Percentiles rank a stretch among this genome's conserved stretches.
Conservation (phyloP, 2,329 filamentous ascomycete species). For the Cadophora malorum region DNA sequence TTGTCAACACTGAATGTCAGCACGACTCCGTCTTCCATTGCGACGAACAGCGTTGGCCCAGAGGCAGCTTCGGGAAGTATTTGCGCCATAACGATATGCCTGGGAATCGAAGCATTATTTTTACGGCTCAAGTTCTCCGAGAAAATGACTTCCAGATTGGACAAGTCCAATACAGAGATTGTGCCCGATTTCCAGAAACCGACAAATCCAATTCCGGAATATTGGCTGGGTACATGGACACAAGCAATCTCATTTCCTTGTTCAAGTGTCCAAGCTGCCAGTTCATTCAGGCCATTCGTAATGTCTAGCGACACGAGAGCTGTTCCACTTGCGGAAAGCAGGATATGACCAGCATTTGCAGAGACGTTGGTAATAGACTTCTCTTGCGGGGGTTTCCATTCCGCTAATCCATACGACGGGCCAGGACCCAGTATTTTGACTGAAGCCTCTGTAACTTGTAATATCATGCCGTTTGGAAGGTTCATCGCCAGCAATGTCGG, state of each 20-base stretch:
- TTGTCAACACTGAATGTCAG: constrained; percentile 79
- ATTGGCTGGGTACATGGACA: constrained; percentile 72
- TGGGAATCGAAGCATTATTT: constrained; percentile 79
- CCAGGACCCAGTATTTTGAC: constrained; percentile 69
- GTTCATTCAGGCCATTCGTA: constrained; percentile 60
- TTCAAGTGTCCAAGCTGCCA: constrained; percentile 65
- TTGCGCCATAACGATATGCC: constrained; percentile 80
- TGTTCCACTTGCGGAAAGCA: constrained; percentile 80
- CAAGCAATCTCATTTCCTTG: constrained; percentile 83
- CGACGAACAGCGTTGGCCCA: constrained; percentile 81
- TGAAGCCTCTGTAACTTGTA: constrained; percentile 76
- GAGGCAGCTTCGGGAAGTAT: constrained; percentile 66
- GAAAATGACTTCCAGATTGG: constrained; percentile 68
- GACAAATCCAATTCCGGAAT: constrained; percentile 73
- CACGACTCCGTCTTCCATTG: constrained; percentile 91
- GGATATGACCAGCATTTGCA: constrained; percentile 70
- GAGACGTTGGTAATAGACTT: constrained; percentile 79
- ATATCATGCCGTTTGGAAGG: constrained; percentile 64
- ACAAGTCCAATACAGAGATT: constrained; percentile 75
- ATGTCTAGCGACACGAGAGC: constrained; percentile 73
- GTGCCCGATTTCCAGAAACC: constrained; percentile 88
- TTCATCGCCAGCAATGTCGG: constrained; percentile 76
- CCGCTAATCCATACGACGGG: constrained; percentile 58
- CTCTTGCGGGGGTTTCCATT: constrained; percentile 60
- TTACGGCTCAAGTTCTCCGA: constrained; percentile 66